Evolutionary conservation across 164 flowering plant genomes (phyloP), one percentile per base, ranked within the genome.

Genomic region (Vitis riparia): DNA sequence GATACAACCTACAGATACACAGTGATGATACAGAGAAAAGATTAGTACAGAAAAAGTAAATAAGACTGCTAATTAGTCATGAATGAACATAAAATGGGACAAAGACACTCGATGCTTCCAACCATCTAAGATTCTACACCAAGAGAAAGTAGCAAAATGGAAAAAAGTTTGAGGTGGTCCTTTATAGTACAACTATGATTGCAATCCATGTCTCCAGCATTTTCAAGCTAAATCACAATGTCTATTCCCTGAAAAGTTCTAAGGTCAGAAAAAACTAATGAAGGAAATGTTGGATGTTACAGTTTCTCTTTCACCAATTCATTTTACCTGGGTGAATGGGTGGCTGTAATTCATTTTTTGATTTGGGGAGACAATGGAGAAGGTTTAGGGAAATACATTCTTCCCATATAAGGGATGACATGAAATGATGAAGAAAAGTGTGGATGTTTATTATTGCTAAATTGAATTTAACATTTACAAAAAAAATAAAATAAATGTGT

Each of bases 1-100:
- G 91, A 70, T 47, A 95, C 97, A 65, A 93, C 97, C 95, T 95
- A 77, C 66, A 77, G 9, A 76, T 11, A 63, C 55, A 65, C 55
- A 69, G 37, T 68, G 68, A 27, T 47, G 27, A 17, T 16, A 68
- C 44, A 63, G 7, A 66, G 16, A 69, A 30, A 11, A 55, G 11
- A 17, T 4, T 48, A 50, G 11, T 44, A 57, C 23, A 19, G 23
- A 19, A 19, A 55, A 37, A 62, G 48, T 8, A 16, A 48, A 13
- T 23, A 12, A 62, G 10, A 14, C 23, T 19, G 49, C 27, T 14
- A 47, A 49, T 63, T 63, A 17, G 12, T 61, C 15, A 14, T 14
- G 37, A 29, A 27, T 1, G 27, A 5, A 64, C 32, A 51, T 9
- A 51, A 19, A 50, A 11, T 8, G 32, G 30, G 12, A 65, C 16